A percentile compares a stretch with the other conserved stretches of the same genome.
Evolutionary conservation across 2,329 filamentous ascomycete genomes (phyloP).

Genomic region (Zymoseptoria brevis): DNA sequence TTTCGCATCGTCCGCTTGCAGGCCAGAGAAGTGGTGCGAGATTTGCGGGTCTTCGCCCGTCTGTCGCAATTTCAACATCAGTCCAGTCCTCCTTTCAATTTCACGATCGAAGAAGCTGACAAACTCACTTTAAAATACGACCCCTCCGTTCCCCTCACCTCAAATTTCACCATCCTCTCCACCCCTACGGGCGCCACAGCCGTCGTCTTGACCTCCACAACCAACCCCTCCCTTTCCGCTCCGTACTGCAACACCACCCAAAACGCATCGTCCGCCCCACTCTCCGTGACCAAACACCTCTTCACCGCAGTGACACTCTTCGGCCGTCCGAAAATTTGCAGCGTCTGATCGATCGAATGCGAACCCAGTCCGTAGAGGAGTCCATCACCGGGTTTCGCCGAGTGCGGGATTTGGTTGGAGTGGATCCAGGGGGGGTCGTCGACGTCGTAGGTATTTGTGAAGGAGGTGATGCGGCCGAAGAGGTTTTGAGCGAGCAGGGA

Average conservation of each 20-base stretch:
- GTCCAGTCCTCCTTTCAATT: no score
- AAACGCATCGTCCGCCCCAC: slow-evolving; percentile 31
- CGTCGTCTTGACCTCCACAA: slow-evolving; percentile 31
- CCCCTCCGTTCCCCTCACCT: slow-evolving; percentile 29
- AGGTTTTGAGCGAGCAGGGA: slow-evolving; percentile 17
- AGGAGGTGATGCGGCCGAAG: slow-evolving; percentile 28
- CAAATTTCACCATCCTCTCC: slow-evolving; percentile 27
- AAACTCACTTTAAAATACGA: slow-evolving; percentile 36
- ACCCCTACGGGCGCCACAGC: slow-evolving; percentile 23
- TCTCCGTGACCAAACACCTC: slow-evolving; percentile 23
- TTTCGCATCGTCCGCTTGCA: slow-evolving; percentile 19
- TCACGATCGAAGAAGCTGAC: no score
- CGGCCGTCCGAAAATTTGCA: slow-evolving; percentile 32
- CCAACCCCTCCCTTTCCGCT: slow-evolving; percentile 26
- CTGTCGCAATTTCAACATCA: no score
- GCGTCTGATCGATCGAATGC: slow-evolving; percentile 34
- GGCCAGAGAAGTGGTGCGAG: slow-evolving; percentile 24
- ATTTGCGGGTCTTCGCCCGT: slow-evolving; percentile 32
- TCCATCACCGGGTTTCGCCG: slow-evolving; percentile 34
- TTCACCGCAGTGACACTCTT: slow-evolving; percentile 27
- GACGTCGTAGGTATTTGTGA: slow-evolving; percentile 33
- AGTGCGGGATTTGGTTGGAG: slow-evolving; percentile 16
- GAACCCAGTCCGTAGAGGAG: slow-evolving; percentile 39
- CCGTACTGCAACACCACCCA: slow-evolving; percentile 32
- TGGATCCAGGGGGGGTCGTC: slow-evolving; percentile 36